Evolutionary conservation across 1,139 yeast genomes (phyloP), one percentile per base, ranked within the genome.

Genomic region (Debaryomyces subglobosus): DNA sequence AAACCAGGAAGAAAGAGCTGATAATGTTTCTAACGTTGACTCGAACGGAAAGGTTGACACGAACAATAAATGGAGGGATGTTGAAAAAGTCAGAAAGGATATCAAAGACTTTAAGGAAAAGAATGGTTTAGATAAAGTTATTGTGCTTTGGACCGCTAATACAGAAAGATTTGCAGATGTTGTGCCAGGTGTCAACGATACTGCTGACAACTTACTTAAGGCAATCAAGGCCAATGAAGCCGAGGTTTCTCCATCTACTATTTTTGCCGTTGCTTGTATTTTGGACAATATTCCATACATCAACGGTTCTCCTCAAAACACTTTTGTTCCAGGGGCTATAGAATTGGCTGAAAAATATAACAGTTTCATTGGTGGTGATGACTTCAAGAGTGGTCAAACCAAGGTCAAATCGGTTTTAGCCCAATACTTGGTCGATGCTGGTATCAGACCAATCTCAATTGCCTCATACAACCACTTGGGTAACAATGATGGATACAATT

Each of bases 381-480:
- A 92, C 72, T 92, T 92, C 81, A 92, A 92, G 79, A 84, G 94
- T 62, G 98, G 98, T 52, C 98, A 92, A 77, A 92, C 98, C 56
- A 92, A 92, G 74, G 74, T 92, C 64, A 92, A 92, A 77, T 90
- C 97, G 21, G 98, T 92, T 23, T 79, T 92, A 70, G 97, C 97
- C 20, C 97, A 92, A 75, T 92, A 86, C 69, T 79, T 92, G 62
- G 97, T 92, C 51, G 98, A 92, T 69, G 98, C 98, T 43, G 98
- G 98, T 76, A 92, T 92, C 69, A 87, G 89, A 72, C 97, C 97
- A 39, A 77, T 88, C 42, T 90, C 97, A 27, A 88, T 92, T 68
- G 97, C 97, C 35, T 89, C 96, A 21, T 92, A 92, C 76, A 92
- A 92, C 73, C 98, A 92, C 71, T 81, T 92, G 68, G 98, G 98